Base-by-base conservation (phyloP, 1,139 yeast genomes). In the Geotrichum citri-aurantii region DNA sequence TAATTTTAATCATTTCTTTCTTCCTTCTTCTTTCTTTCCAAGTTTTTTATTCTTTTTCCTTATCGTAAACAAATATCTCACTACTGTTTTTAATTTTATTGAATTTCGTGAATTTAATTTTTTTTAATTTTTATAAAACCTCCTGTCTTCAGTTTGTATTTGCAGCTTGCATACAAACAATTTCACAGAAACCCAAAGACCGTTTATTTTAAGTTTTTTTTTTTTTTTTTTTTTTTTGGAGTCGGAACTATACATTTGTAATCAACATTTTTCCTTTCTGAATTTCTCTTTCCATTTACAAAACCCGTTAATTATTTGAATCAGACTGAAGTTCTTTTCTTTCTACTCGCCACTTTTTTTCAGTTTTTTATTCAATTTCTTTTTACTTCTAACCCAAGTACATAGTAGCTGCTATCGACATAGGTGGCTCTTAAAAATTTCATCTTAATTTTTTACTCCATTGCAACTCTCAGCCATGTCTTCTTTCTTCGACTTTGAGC, bases 401-500 rank as follows among this genome's bases (percentile, higher is more conserved):
- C 10, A 37, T 2, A 37, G 2, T 19, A n/a, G 44, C 44, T 37
- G 12, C 19, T 37, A 37, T 37, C 44, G 21, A 37, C 5, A 2
- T 4, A 37, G 44, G 10, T 37, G 17, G 44, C 17, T n/a, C 17
- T 14, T n/a, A 37, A n/a, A 10, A n/a, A 4, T 8, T 37, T 37
- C 19, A n/a, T n/a, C 10, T 37, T 37, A 8, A 12, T 17, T 12
- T 37, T 37, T 37, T 5, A n/a, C 7, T 37, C 17, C 14, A 37
- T 12, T 8, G n/a, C 19, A 37, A n/a, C 10, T 8, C 10, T 37
- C 14, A 37, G 21, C 19, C n/a, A 37, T 37, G 44, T 52, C 55
- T n/a, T n/a, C 40, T 31, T 26, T 52, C 29, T 52, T 52, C 23
- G 55, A 52, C 19, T 52, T 52, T 27, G 55, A 52, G 12, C 49